Evolutionary conservation across 148 eudicot species (phyloP).

Genomic region (Persicaria tinctoria): DNA sequence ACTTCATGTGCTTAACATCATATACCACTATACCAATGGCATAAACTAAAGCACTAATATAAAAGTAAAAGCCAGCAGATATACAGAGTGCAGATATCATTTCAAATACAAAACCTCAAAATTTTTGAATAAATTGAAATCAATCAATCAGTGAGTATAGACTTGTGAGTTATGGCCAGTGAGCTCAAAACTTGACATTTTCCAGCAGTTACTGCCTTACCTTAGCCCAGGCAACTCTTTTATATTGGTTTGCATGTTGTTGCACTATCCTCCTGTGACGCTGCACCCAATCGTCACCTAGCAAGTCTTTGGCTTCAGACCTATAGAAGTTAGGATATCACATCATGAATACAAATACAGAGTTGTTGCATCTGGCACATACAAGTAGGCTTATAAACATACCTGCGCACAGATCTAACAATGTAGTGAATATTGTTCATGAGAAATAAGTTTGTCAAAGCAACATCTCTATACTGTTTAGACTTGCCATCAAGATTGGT

Average conservation of each 20-base stretch:
- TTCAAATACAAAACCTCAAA: not conserved
- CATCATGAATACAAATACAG: constrained; percentile 4
- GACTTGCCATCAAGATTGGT: constrained; percentile 95
- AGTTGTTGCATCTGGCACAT: not conserved
- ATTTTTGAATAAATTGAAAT: not conserved
- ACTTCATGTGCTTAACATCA: not conserved
- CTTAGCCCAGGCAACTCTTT: constrained; percentile 97
- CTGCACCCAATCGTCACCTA: constrained; percentile 99
- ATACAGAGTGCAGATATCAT: not conserved
- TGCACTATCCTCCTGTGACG: constrained; percentile 92
- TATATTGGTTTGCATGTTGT: constrained; percentile 97
- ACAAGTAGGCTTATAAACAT: constrained; percentile 11
- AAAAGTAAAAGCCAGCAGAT: not conserved
- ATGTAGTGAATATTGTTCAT: constrained; percentile 98
- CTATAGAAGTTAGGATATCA: constrained; percentile 26
- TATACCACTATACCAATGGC: not conserved
- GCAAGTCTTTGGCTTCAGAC: constrained; percentile 94
- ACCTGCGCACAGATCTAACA: constrained; percentile 99
- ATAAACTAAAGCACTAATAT: not conserved
- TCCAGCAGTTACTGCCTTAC: constrained; percentile 23
- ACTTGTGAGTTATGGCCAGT: not conserved
- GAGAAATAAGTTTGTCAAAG: constrained; percentile 83
- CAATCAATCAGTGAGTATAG: not conserved
- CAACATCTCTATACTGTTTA: constrained; percentile 81
- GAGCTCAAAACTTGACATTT: not conserved